Base-by-base conservation (phyloP, 768 basidiomycete species). In the Termitomyces sp. region DNA sequence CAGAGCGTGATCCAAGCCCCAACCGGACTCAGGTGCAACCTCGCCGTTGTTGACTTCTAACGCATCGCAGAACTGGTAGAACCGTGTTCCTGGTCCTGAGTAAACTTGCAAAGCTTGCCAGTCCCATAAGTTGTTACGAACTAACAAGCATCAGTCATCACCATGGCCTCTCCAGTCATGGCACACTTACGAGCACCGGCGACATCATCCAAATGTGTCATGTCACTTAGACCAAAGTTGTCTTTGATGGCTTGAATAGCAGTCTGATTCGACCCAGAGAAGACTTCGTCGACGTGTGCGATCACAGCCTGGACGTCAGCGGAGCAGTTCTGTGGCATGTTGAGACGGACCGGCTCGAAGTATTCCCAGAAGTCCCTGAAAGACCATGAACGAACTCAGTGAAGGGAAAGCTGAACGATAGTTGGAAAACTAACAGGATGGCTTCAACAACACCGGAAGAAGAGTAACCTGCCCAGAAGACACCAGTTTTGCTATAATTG, bases 251-350 rank as follows among this genome's bases (percentile, higher is more conserved):
- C 65, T 57, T 83, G 69, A 36, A 87, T 83, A 16, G 80, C 80
- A 30, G 70, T 67, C 6, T 66, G 58, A 57, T 84, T 72, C 1
- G 74, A 73, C 3, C 72, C 72, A 0, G 70, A 69, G 64, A 87
- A 82, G 10, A 83, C 80, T 53, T 75, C 50, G 63, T 89, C 88
- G 33, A 89, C 70, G 61, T 87, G 78, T 4, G 77, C 65, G 54
- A 90, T 78, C 18, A 85, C 86, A 7, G 78, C 79, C 67, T 87
- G 73, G 32, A 88, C 76, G 63, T 91, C 88, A 0, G 85, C 79
- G 7, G 87, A 88, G 69, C 88, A 91, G 67, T 91, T 90, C 61
- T 65, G 47, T 4, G 87, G 84, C 86, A 88, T 88, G 62, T 81
- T 73, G 61, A 81, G 75, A 18, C 81, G 81, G 61, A 86, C 80